Conservation (phyloP, 352 stramenopile genomes). For the Pythium rhizo-oryzae region DNA sequence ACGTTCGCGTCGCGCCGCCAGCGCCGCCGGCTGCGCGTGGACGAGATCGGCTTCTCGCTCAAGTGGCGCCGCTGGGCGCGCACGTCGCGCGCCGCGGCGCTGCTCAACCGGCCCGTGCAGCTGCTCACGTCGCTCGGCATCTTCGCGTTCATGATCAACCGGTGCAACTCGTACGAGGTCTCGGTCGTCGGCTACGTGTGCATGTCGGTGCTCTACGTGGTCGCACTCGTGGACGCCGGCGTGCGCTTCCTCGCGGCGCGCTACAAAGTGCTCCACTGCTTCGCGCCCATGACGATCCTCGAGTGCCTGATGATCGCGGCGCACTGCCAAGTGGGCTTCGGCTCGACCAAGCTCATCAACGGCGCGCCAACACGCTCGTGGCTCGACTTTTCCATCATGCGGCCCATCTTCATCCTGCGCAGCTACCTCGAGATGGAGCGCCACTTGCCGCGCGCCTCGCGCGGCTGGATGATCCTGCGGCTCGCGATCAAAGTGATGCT, state of each 20-base stretch:
- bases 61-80: constrained; percentile 71
- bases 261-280: constrained; percentile 82
- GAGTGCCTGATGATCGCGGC: constrained; percentile 75
- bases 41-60: constrained; percentile 84
- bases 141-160: constrained; percentile 63
- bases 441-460: constrained; percentile 65
- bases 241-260: constrained; percentile 81
- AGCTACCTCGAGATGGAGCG: constrained; percentile 88
- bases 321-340: constrained; percentile 78
- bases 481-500: constrained; percentile 81
- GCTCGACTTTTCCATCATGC: constrained; percentile 88
- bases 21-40: constrained; percentile 47
- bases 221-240: constrained; percentile 63
- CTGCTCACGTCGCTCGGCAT: constrained; percentile 75
- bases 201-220: constrained; percentile 59
- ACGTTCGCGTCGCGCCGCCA: constrained; percentile 58
- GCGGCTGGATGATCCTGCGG: constrained; percentile 82
- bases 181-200: constrained; percentile 64
- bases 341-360: constrained; percentile 57
- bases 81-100: constrained; percentile 66
- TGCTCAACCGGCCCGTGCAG: constrained; percentile 84
- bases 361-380: constrained; percentile 69
- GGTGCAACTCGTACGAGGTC: constrained; percentile 79
- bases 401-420: constrained; percentile 75
- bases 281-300: constrained; percentile 74